Evolutionary conservation across 257 asterid genomes (phyloP).

Genomic region (Galeopsis tetrahit): DNA sequence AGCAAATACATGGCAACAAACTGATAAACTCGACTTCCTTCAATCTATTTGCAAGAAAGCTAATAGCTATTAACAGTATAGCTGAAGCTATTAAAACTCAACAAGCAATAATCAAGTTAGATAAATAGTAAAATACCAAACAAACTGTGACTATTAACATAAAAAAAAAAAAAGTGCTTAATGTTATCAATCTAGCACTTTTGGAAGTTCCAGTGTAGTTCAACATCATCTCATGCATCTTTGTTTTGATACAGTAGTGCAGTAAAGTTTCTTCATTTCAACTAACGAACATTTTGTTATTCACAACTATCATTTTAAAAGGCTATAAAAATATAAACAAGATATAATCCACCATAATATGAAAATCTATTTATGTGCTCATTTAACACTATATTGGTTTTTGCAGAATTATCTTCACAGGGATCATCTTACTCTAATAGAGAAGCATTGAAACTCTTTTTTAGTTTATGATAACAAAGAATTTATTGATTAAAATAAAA

Average conservation of each 20-base stretch:
- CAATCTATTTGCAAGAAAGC: slow-evolving; percentile 9
- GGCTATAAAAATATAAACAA: not conserved
- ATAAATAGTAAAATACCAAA: not conserved
- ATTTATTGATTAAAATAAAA: not conserved
- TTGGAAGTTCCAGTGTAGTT: not conserved
- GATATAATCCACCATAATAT: slow-evolving; percentile 4
- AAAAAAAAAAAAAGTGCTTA: not conserved
- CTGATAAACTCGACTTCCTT: slow-evolving; percentile 17
- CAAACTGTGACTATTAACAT: not conserved
- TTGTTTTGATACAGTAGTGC: not conserved
- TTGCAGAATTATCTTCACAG: slow-evolving; percentile 2
- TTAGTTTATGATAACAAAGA: too few relatives aligned
- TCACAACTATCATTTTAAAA: slow-evolving; percentile 12
- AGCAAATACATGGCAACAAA: slow-evolving; percentile 14
- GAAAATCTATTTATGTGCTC: not conserved
- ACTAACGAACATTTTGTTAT: slow-evolving; percentile 4
- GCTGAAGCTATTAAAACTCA: slow-evolving; percentile 13
- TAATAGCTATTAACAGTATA: not conserved
- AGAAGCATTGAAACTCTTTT: not conserved
- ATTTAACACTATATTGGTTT: not conserved
- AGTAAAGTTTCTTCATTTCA: not conserved
- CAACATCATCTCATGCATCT: not conserved
- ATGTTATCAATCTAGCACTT: slow-evolving; percentile 1
- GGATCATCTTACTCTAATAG: not conserved
- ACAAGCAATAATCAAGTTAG: not conserved